A percentile compares a stretch with the other conserved stretches of the same genome.
Evolutionary conservation across 805 yeast species (phyloP).

Genomic region (Huiozyma sinensis): DNA sequence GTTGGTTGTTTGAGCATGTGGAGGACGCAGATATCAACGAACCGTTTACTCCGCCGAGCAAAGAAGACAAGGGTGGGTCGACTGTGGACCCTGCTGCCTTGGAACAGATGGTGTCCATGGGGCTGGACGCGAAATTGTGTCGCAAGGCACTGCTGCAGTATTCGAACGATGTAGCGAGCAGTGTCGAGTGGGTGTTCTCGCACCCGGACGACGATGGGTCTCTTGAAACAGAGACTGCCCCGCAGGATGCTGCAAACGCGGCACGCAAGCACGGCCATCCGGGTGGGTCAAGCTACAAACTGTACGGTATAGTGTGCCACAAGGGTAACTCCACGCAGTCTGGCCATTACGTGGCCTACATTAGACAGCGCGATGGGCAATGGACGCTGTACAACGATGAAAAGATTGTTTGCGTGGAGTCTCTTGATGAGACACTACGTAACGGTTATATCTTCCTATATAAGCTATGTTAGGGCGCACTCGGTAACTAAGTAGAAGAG

Average conservation of each 20-base stretch:
- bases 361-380: constrained; percentile 33
- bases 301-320: constrained; percentile 70
- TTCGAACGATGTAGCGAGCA: constrained; percentile 52
- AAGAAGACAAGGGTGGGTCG: background rate
- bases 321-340: constrained; percentile 85
- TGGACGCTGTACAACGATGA: constrained; percentile 89
- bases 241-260: background rate
- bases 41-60: constrained; percentile 35
- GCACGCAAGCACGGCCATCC: too few species aligned
- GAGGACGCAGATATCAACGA: constrained; percentile 73
- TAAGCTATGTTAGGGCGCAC: background rate
- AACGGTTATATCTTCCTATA: constrained; percentile 39
- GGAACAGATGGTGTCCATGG: constrained; percentile 46
- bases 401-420: constrained; percentile 54
- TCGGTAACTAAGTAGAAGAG: too few species aligned
- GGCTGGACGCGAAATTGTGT: constrained; percentile 58
- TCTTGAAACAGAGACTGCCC: constrained; percentile 14
- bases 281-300: constrained; percentile 13
- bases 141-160: constrained; percentile 57
- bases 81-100: constrained; percentile 20
- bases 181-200: constrained; percentile 85
- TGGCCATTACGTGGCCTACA: constrained; percentile 82
- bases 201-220: constrained; percentile 72
- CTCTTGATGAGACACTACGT: constrained; percentile 34
- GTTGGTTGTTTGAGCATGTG: constrained; percentile 83